These are phyloP conservation scores for Penicillium cataractarum DNA, from an alignment of 495 filamentous ascomycete genomes.

Conservation along the genomic window DNA sequence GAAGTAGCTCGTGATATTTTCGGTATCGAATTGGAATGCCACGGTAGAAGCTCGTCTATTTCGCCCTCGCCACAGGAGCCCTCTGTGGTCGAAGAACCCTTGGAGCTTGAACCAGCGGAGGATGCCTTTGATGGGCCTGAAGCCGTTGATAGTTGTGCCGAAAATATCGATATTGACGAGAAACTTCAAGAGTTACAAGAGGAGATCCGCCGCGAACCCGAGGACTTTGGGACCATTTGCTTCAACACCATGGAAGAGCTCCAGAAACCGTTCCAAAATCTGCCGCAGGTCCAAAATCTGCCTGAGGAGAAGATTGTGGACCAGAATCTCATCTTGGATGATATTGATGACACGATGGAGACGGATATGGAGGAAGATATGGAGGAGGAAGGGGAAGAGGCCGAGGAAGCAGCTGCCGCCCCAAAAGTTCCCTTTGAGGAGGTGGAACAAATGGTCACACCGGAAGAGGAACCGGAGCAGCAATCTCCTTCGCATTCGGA, in stretches of 20 bases:
- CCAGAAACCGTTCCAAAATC: constrained; percentile 14
- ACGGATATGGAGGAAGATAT: not conserved
- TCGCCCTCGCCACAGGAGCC: constrained; percentile 12
- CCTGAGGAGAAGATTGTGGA: not conserved
- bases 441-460: not conserved
- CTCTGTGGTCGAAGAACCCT: not conserved
- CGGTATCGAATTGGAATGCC: constrained; percentile 27
- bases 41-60: constrained; percentile 9
- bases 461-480: not conserved
- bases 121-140: constrained; percentile 2
- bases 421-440: not conserved
- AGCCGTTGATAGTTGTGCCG: not conserved
- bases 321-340: constrained; percentile 3
- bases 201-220: constrained; percentile 22
- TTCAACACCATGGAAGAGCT: constrained; percentile 31
- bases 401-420: not conserved
- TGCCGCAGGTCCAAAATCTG: constrained; percentile 16
- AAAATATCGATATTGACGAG: constrained; percentile 15
- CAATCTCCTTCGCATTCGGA: not conserved
- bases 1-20: constrained; percentile 36
- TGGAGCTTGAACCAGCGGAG: constrained; percentile 14
- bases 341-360: constrained; percentile 8
- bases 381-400: not conserved
- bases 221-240: constrained; percentile 30
- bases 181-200: constrained; percentile 14